A percentile compares a stretch with the other conserved stretches of the same genome.
Evolutionary conservation across 2,329 filamentous ascomycete genomes (phyloP).

Genomic region (Aspergillus unguis): DNA sequence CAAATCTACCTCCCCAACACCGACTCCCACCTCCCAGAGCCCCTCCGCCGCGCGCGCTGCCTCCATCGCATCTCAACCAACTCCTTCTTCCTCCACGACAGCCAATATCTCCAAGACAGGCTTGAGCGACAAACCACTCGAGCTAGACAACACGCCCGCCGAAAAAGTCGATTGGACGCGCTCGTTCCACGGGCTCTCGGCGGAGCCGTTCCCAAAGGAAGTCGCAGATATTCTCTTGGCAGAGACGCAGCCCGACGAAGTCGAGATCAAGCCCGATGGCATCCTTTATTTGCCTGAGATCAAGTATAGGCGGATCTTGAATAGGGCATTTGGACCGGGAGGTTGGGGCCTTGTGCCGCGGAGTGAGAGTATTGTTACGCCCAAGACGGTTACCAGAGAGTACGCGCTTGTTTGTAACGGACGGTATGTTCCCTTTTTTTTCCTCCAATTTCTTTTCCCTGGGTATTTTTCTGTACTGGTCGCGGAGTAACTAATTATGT

Average conservation of each 20-base stretch:
- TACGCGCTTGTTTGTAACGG: conserved; percentile 88
- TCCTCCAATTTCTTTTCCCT: neutral
- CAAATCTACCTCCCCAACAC: conserved; percentile 14
- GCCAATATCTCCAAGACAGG: conserved; percentile 40
- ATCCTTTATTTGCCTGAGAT: conserved; percentile 97
- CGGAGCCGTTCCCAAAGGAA: conserved; percentile 67
- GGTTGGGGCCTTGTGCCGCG: conserved; percentile 92
- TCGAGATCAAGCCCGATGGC: conserved; percentile 97
- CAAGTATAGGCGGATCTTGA: conserved; percentile 90
- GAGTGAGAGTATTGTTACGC: conserved; percentile 80
- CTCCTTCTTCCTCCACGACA: conserved; percentile 28
- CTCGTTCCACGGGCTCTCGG: conserved; percentile 76
- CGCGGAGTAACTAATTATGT: conserved; percentile 2
- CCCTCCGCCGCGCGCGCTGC: conserved; percentile 17
- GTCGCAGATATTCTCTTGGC: conserved; percentile 65
- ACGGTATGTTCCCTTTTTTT: conserved; percentile 54
- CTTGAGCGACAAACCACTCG: conserved; percentile 34
- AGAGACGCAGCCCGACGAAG: conserved; percentile 67
- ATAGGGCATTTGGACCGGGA: conserved; percentile 86
- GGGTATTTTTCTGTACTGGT: neutral
- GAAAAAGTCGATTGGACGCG: conserved; percentile 73
- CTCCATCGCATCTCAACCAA: conserved; percentile 20
- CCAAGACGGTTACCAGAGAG: conserved; percentile 77
- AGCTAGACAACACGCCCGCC: conserved; percentile 26
- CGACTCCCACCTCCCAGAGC: conserved; percentile 13